These are phyloP conservation scores for Schizochytrium sp. DNA, from an alignment of 108 stramenopile species.

Conservation along the genomic window DNA sequence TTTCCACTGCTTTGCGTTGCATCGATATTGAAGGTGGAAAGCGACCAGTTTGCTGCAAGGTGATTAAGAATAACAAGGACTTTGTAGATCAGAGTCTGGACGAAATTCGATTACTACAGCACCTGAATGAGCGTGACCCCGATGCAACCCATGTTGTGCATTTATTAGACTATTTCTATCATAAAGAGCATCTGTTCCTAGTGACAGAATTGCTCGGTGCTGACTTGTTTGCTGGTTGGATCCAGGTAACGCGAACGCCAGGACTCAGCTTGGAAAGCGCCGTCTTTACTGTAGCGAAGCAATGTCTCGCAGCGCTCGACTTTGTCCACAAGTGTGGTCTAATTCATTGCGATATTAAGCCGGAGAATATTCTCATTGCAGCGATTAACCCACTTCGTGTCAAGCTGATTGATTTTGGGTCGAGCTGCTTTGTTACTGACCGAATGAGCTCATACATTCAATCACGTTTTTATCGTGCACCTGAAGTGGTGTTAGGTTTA, in stretches of 20 bases:
- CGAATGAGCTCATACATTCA: constrained; percentile 94
- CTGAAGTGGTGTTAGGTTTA: constrained; percentile 87
- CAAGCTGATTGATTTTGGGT: constrained; percentile 98
- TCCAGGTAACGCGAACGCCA: not conserved
- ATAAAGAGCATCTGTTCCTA: constrained; percentile 95
- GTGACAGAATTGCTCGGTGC: constrained; percentile 94
- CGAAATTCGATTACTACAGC: constrained; percentile 94
- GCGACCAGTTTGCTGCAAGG: constrained; percentile 91
- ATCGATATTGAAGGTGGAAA: constrained; percentile 80
- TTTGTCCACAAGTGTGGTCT: constrained; percentile 91
- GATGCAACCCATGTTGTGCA: constrained; percentile 86
- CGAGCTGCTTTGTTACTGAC: constrained; percentile 93
- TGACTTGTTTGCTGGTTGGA: constrained; percentile 85
- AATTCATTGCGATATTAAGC: constrained; percentile 97
- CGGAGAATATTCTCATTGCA: constrained; percentile 94
- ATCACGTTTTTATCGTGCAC: constrained; percentile 93
- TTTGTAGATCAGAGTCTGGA: constrained; percentile 98
- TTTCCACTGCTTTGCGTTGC: constrained; percentile 92
- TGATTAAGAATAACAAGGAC: constrained; percentile 99
- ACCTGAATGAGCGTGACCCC: constrained; percentile 81
- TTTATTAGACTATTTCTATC: constrained; percentile 95
- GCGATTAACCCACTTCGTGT: constrained; percentile 83
- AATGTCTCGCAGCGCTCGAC: constrained; percentile 85
- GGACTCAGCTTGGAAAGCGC: constrained; percentile 77
- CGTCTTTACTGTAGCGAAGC: constrained; percentile 92